These are phyloP conservation scores for Pestalotiopsis sp. DNA, from an alignment of 2,329 filamentous ascomycete species.

Conservation along the genomic window DNA sequence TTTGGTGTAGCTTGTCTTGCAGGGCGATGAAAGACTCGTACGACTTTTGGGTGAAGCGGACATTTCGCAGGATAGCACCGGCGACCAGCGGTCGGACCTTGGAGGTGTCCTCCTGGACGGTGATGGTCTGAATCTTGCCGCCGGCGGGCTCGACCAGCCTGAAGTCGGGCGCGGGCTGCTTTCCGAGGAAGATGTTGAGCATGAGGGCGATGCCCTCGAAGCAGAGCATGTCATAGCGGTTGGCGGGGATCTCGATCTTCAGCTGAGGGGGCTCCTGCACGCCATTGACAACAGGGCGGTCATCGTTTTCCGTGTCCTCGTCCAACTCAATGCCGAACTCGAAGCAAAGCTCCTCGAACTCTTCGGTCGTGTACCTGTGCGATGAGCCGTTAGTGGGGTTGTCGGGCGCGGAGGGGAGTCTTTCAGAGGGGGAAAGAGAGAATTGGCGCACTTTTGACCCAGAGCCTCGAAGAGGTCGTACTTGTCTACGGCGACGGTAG, in stretches of 20 bases:
- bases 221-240: conserved; percentile 92
- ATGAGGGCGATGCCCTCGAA: conserved; percentile 96
- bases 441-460: conserved; percentile 69
- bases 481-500: conserved; percentile 96
- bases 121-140: conserved; percentile 78
- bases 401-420: conserved; percentile 12
- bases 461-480: conserved; percentile 92
- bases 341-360: conserved; percentile 97
- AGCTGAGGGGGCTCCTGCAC: conserved; percentile 87
- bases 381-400: conserved; percentile 11
- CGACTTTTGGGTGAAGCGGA: conserved; percentile 87
- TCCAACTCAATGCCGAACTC: conserved; percentile 98
- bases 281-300: conserved; percentile 74
- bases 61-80: conserved; percentile 83
- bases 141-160: conserved; percentile 70
- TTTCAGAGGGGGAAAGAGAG: conserved; percentile 16
- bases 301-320: conserved; percentile 83
- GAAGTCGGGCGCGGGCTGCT: conserved; percentile 77
- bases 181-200: conserved; percentile 90
- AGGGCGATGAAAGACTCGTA: conserved; percentile 98
- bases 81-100: conserved; percentile 86
- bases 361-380: conserved; percentile 80
- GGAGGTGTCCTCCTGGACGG: conserved; percentile 73
- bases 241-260: conserved; percentile 97
- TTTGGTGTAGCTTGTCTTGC: conserved; percentile 97